Percentiles rank a stretch among this genome's conserved stretches.
phyloP scores from a whole-genome alignment of 1,139 yeast genomes.

The Yamadazyma siamensis region DNA sequence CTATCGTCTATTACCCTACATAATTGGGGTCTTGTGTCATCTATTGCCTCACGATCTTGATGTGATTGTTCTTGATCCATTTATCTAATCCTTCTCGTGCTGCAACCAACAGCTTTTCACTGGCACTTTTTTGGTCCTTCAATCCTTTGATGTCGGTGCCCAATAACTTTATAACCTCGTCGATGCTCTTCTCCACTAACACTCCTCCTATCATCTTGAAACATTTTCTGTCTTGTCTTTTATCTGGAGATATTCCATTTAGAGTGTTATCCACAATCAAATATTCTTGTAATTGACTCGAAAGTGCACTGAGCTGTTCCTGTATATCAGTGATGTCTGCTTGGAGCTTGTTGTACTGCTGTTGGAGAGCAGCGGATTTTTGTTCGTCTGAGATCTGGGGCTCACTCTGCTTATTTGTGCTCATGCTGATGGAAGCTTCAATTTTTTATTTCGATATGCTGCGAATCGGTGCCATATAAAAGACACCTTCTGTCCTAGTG shows the following conservation, averaged over 20 bases:
- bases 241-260: constrained; percentile 25
- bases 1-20: neutral
- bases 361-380: constrained; percentile 51
- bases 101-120: constrained; percentile 44
- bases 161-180: constrained; percentile 68
- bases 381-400: constrained; percentile 27
- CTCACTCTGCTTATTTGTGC: neutral
- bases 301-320: constrained; percentile 50
- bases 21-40: too few species aligned
- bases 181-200: constrained; percentile 76
- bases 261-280: constrained; percentile 35
- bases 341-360: constrained; percentile 61
- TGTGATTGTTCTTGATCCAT: constrained; percentile 67
- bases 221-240: constrained; percentile 65
- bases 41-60: constrained; percentile 51
- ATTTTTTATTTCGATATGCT: neutral
- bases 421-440: neutral
- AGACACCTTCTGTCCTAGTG: neutral
- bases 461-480: neutral
- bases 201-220: constrained; percentile 96
- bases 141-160: constrained; percentile 53
- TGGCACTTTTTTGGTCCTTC: constrained; percentile 37
- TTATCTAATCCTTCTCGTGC: constrained; percentile 56
- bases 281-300: constrained; percentile 43
- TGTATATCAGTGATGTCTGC: constrained; percentile 56